Evolutionary conservation across 495 filamentous ascomycete species (phyloP), one percentile per base, ranked within the genome.

Genomic region (Trypethelium eluteriae): DNA sequence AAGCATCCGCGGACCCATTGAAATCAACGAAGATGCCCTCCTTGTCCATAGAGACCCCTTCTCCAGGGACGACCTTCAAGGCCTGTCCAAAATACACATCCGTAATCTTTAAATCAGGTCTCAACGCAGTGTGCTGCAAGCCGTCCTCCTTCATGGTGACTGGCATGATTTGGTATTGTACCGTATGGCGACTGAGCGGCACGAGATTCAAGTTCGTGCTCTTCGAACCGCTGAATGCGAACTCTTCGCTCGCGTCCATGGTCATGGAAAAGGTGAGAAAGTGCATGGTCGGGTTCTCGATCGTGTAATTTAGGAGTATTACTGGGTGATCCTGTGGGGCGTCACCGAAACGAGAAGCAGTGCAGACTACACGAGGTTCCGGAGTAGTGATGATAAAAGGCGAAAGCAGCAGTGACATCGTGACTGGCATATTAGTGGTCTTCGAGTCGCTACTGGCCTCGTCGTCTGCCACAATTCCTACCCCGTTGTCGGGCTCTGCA

Each of bases 261-360:
- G 84, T 83, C 39, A 96, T 74, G 32, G 87, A 90, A 76, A 99
- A 98, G 0, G 92, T 95, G 25, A 99, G 83, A 75, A 94, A 93
- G 72, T 98, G 93, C 72, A 85, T 88, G 2, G 95, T 96, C 3
- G 94, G 89, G 74, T 99, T 99, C 74, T 99, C 94, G 68, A 98
- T 83, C 6, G 86, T 89, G 70, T 96, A 89, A 34, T 82, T 77
- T 25, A 89, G 72, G 47, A 82, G 80, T 3, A 86, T 77, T 44
- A 83, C 67, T 73, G 62, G 25, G 56, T 64, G 70, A 25, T 41
- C 61, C 9, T 53, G 35, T 4, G 67, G 64, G 16, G 61, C 3
- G 36, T 64, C 18, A 32, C 57, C 63, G 36, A 9, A 36, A 25
- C 3, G 32, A 59, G 53, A 59, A 36, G 63, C n/a, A 62, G 69